Conservation (phyloP, 768 basidiomycete species). For the Tricholoma furcatifolium region DNA sequence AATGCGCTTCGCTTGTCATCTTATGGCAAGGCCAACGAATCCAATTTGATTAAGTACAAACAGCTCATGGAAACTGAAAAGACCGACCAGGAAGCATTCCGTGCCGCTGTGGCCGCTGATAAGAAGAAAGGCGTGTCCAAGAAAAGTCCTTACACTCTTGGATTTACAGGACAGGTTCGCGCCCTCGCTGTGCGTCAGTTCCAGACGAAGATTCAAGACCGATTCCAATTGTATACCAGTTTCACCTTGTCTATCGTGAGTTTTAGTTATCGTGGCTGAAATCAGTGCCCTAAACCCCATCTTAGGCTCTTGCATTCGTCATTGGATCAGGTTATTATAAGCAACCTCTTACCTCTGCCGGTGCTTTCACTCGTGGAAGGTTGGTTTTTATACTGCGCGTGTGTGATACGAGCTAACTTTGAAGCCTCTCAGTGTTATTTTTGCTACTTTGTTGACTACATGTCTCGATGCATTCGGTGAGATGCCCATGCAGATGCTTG, state of each 20-base stretch:
- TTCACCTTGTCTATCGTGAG: slow-evolving; percentile 59
- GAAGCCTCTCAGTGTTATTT: slow-evolving; percentile 51
- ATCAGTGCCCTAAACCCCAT: slow-evolving; percentile 3
- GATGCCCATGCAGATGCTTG: slow-evolving; percentile 77
- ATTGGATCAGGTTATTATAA: slow-evolving; percentile 76
- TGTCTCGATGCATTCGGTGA: slow-evolving; percentile 74
- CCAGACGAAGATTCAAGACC: slow-evolving; percentile 70
- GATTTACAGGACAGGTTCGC: slow-evolving; percentile 70
- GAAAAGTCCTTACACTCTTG: slow-evolving; percentile 81
- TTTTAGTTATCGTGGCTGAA: slow-evolving; percentile 1
- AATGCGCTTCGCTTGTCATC: slow-evolving; percentile 54
- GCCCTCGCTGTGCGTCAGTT: slow-evolving; percentile 75
- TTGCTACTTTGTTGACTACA: slow-evolving; percentile 64
- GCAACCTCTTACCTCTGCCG: slow-evolving; percentile 68
- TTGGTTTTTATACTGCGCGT: slow-evolving; percentile 12
- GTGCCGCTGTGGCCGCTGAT: slow-evolving; percentile 68
- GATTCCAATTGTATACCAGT: slow-evolving; percentile 74
- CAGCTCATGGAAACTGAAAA: slow-evolving; percentile 55
- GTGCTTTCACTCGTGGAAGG: slow-evolving; percentile 86
- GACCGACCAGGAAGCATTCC: slow-evolving; percentile 74
- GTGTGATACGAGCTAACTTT: background rate
- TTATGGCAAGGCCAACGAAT: slow-evolving; percentile 41
- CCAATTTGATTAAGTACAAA: slow-evolving; percentile 56
- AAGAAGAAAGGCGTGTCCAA: slow-evolving; percentile 78
- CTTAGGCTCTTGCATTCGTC: slow-evolving; percentile 55